A percentile compares a stretch with the other conserved stretches of the same genome.
phyloP scores from a whole-genome alignment of 495 filamentous ascomycete genomes.

The Saxophila tyrrhenica region DNA sequence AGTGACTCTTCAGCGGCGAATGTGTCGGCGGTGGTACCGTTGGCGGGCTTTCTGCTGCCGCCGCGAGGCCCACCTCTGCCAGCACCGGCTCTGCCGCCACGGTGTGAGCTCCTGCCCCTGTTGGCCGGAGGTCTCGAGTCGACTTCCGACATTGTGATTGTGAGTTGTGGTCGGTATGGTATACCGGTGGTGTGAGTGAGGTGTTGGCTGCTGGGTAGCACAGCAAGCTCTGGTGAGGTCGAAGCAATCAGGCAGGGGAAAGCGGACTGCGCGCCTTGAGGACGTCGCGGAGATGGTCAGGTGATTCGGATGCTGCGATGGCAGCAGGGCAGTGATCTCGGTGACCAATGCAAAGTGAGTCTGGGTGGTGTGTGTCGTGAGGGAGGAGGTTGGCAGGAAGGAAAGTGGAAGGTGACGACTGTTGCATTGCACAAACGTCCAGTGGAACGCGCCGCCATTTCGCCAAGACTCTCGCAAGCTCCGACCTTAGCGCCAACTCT shows the following conservation, averaged over 20 bases:
- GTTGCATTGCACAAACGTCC: not conserved
- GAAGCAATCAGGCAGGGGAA: constrained; percentile 1
- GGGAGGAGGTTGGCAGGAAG: not conserved
- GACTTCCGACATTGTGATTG: constrained; percentile 76
- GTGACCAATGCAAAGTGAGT: not conserved
- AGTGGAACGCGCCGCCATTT: not conserved
- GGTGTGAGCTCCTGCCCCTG: constrained; percentile 69
- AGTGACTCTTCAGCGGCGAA: constrained; percentile 39
- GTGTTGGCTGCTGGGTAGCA: not conserved
- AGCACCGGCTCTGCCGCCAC: constrained; percentile 75
- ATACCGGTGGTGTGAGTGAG: not conserved
- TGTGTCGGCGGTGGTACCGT: constrained; percentile 48
- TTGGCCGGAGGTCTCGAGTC: constrained; percentile 63
- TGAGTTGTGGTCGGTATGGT: constrained; percentile 10
- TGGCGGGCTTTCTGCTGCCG: constrained; percentile 52
- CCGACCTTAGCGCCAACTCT: no score
- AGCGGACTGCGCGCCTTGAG: not conserved
- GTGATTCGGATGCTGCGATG: not conserved
- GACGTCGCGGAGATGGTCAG: not conserved
- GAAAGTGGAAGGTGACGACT: not conserved
- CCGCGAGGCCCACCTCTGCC: constrained; percentile 53
- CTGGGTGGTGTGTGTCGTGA: no score
- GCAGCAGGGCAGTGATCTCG: not conserved
- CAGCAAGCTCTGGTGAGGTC: not conserved
- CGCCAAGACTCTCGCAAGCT: not conserved